Base-by-base conservation (phyloP, 495 filamentous ascomycete species). In the Talaromyces adpressus region DNA sequence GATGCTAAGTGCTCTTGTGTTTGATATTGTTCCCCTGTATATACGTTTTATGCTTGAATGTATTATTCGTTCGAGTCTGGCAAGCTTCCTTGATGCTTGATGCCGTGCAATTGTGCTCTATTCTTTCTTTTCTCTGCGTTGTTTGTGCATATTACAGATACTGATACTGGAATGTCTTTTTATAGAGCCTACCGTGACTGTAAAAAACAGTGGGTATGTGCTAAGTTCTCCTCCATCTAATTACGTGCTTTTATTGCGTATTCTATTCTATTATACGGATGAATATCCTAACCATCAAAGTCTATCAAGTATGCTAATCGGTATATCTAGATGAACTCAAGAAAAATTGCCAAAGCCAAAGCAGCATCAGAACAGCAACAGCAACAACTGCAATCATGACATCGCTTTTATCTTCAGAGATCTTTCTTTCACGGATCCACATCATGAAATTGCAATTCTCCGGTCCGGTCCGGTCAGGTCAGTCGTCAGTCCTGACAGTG, bases 121-220 rank as follows among this genome's bases (percentile, higher is more conserved):
- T 41, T 41, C 12, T 1, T 16, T 11, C 32, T 36, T 1, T 41
- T 41, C 4, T 41, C 12, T 4, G 36, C 4, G 12, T 30, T 61
- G 59, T 61, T 29, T 36, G 36, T 30, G 5, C 7, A 39, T 22
- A 6, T 30, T 59, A 12, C 23, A 23, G 5, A 36, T 22, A 14
- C 25, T 34, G n/a, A 22, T 27, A 27, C n/a, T 65, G 29, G 29
- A 34, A n/a, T 41, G 22, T 23, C 27, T 18, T 25, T 27, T 27
- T 30, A 63, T 66, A 96, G 92, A 74, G 92, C 92, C 62, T 97
- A 97, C 75, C 85, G 92, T 65, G 92, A 95, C 66, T 97, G 92
- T 75, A 97, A 97, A 74, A 92, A 93, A 78, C 81, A 88, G 78
- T 97, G 92, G 92, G 91, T 93, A 83, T 73, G 89, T 78, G 7